These are phyloP conservation scores for Scheffersomyces insectosa DNA, from an alignment of 1,139 yeast species.

Conservation along the genomic window DNA sequence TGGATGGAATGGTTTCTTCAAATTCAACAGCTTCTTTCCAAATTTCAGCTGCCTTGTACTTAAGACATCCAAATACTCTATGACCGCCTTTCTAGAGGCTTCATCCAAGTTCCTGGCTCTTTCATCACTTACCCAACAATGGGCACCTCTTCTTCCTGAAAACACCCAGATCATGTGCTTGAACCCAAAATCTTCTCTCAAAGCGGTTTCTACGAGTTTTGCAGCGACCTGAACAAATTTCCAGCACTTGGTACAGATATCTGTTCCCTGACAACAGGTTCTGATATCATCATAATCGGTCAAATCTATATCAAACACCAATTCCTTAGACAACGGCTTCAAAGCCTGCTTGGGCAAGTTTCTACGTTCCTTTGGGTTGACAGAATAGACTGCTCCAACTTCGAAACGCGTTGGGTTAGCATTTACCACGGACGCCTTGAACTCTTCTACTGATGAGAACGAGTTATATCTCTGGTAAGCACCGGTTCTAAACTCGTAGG, in stretches of 20 bases:
- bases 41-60: constrained; percentile 47
- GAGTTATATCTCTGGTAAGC: constrained; percentile 91
- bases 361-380: constrained; percentile 84
- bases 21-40: constrained; percentile 46
- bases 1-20: constrained; percentile 88
- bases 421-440: constrained; percentile 68
- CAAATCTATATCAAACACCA: constrained; percentile 95
- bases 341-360: constrained; percentile 75
- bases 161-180: constrained; percentile 89
- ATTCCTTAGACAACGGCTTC: constrained; percentile 81
- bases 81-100: constrained; percentile 68
- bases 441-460: constrained; percentile 64
- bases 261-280: constrained; percentile 88
- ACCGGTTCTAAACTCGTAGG: constrained; percentile 82
- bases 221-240: constrained; percentile 87
- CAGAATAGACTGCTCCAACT: constrained; percentile 88
- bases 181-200: constrained; percentile 88
- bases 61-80: constrained; percentile 80
- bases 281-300: constrained; percentile 94
- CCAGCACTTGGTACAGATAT: constrained; percentile 92
- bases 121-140: constrained; percentile 94
- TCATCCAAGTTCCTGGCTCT: constrained; percentile 79
- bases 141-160: constrained; percentile 99
- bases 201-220: constrained; percentile 66
- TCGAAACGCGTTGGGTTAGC: constrained; percentile 91